phyloP scores from a whole-genome alignment of 192 early-diverging fungal species.

The Paraglomus brasilianum region DNA sequence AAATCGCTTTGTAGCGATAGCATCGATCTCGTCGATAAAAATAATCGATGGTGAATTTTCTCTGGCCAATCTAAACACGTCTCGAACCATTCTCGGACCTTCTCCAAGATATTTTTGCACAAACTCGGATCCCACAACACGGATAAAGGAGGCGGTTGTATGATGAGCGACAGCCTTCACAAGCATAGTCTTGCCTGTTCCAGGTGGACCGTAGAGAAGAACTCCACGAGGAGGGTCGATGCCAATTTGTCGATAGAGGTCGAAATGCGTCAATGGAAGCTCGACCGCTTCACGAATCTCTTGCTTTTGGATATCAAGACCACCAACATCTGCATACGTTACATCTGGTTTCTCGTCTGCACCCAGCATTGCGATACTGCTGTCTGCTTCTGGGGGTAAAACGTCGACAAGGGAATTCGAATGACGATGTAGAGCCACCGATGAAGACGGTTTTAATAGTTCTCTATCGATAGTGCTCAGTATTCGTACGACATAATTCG shows the following conservation, averaged over 20 bases:
- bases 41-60: slow-evolving; percentile 98
- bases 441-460: slow-evolving; percentile 90
- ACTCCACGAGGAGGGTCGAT: slow-evolving; percentile 99
- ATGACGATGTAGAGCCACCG: slow-evolving; percentile 94
- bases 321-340: slow-evolving; percentile 78
- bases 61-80: slow-evolving; percentile 93
- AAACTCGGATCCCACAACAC: slow-evolving; percentile 97
- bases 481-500: slow-evolving; percentile 91
- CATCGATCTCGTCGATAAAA: slow-evolving; percentile 99
- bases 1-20: slow-evolving; percentile 97
- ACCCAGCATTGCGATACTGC: slow-evolving; percentile 84
- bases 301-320: slow-evolving; percentile 89
- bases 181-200: slow-evolving; percentile 98
- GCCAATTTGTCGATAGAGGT: slow-evolving; percentile 97
- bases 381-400: slow-evolving; percentile 93
- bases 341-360: slow-evolving; percentile 81
- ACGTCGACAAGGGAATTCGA: slow-evolving; percentile 97
- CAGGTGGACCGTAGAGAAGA: slow-evolving; percentile 97
- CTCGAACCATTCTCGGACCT: slow-evolving; percentile 96
- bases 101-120: slow-evolving; percentile 99
- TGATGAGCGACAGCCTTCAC: slow-evolving; percentile 99
- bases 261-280: slow-evolving; percentile 96
- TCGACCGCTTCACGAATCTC: slow-evolving; percentile 96
- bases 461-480: slow-evolving; percentile 97
- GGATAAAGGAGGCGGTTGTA: slow-evolving; percentile 94